A percentile compares a stretch with the other conserved stretches of the same genome.
Conservation (phyloP, 306 rosid genomes). For the Glycine tomentella region DNA sequence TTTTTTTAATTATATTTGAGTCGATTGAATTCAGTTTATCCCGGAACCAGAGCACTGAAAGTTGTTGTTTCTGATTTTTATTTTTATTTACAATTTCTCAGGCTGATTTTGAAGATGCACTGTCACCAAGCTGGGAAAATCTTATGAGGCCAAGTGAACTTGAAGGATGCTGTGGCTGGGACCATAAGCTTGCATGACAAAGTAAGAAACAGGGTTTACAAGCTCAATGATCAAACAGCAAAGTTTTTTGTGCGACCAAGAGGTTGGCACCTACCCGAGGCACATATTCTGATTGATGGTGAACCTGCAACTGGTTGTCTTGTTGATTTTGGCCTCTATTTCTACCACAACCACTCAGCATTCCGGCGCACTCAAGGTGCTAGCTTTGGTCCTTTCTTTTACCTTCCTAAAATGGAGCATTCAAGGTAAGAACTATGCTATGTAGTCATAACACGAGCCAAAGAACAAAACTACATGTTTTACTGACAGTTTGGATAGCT, state of each 20-base stretch:
- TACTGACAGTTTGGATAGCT: neutral
- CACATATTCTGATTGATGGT: slow-evolving; percentile 87
- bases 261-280: slow-evolving; percentile 97
- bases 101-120: slow-evolving; percentile 98
- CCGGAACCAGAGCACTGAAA: slow-evolving; percentile 14
- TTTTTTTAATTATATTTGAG: neutral
- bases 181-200: slow-evolving; percentile 82
- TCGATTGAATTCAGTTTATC: slow-evolving; percentile 21
- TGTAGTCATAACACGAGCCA: no score
- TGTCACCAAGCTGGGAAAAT: slow-evolving; percentile 96
- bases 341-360: slow-evolving; percentile 66
- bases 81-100: neutral
- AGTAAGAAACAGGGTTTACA: slow-evolving; percentile 77
- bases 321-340: slow-evolving; percentile 93
- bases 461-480: neutral
- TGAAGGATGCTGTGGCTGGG: slow-evolving; percentile 87
- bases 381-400: slow-evolving; percentile 92
- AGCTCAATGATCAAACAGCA: slow-evolving; percentile 75
- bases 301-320: slow-evolving; percentile 87
- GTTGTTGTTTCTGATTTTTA: neutral
- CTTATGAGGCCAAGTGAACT: slow-evolving; percentile 85
- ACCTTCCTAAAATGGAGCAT: slow-evolving; percentile 96
- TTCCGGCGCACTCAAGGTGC: slow-evolving; percentile 75
- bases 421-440: slow-evolving; percentile 61
- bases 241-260: slow-evolving; percentile 91